Evolutionary conservation across 2,329 filamentous ascomycete species (phyloP).

Genomic region (Colletotrichum filicis): DNA sequence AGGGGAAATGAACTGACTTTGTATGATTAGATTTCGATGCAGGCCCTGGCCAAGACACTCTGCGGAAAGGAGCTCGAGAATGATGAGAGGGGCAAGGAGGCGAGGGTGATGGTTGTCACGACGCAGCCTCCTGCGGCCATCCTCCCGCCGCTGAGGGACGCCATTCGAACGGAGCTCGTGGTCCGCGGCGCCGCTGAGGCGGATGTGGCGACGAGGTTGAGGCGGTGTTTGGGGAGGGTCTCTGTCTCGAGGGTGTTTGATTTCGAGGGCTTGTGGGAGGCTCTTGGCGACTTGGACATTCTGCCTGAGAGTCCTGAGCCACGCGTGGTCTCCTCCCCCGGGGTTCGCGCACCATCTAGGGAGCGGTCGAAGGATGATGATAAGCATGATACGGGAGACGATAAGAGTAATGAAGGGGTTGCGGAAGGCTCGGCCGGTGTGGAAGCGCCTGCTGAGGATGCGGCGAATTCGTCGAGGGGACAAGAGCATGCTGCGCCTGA

Average conservation of each 20-base stretch:
- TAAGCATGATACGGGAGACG: background rate
- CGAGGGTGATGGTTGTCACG: conserved; percentile 58
- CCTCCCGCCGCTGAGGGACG: conserved; percentile 53
- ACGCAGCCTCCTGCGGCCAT: conserved; percentile 55
- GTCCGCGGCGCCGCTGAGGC: conserved; percentile 30
- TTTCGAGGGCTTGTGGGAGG: conserved; percentile 67
- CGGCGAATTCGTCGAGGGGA: background rate
- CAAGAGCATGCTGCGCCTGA: background rate
- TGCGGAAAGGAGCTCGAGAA: conserved; percentile 37
- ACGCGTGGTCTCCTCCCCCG: background rate
- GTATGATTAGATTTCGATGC: conserved; percentile 55
- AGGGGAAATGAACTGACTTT: background rate
- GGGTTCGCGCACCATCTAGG: too few species aligned
- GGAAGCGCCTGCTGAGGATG: background rate
- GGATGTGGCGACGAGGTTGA: conserved; percentile 40
- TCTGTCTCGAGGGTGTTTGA: conserved; percentile 69
- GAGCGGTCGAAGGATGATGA: conserved; percentile 9
- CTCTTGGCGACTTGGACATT: conserved; percentile 60
- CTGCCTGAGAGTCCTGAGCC: conserved; percentile 7
- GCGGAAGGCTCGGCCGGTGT: background rate
- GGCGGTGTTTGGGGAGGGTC: conserved; percentile 58
- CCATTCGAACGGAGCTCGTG: conserved; percentile 49
- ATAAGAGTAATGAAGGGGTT: background rate
- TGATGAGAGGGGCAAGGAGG: background rate
- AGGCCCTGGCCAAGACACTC: conserved; percentile 56